These are phyloP conservation scores for Aureobasidium mangrovei DNA, from an alignment of 2,329 filamentous ascomycete genomes.

Conservation along the genomic window DNA sequence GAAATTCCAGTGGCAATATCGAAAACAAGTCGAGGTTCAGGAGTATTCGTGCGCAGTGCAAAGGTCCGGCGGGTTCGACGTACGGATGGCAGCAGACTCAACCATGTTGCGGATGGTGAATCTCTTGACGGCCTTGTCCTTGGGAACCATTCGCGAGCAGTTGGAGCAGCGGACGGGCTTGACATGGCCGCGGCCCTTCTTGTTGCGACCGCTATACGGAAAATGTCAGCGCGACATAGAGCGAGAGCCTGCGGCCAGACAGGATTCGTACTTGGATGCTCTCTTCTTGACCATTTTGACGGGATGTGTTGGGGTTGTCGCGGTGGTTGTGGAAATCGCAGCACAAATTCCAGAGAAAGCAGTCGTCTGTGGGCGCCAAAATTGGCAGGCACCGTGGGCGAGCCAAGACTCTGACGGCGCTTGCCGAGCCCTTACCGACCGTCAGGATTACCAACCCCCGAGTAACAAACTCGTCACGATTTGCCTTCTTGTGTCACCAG, in stretches of 20 bases:
- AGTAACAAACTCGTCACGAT: too few species aligned
- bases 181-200: conserved; percentile 99
- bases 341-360: neutral
- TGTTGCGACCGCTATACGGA: conserved; percentile 80
- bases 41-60: neutral
- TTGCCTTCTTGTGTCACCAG: too few species aligned
- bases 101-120: conserved; percentile 99
- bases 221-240: conserved; percentile 11
- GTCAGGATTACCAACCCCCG: too few species aligned
- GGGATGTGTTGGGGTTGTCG: conserved; percentile 3
- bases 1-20: neutral
- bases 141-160: conserved; percentile 77
- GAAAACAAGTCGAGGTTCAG: neutral
- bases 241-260: conserved; percentile 16
- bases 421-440: too few species aligned
- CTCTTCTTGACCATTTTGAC: conserved; percentile 66
- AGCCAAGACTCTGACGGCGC: too few species aligned
- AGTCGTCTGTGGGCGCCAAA: too few species aligned
- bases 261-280: conserved; percentile 56
- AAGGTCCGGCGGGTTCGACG: conserved; percentile 37
- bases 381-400: too few species aligned
- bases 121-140: conserved; percentile 99
- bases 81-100: conserved; percentile 99
- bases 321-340: neutral
- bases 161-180: conserved; percentile 96